Evolutionary conservation across 2,329 filamentous ascomycete genomes (phyloP).

Genomic region (Colletotrichum tropicale): DNA sequence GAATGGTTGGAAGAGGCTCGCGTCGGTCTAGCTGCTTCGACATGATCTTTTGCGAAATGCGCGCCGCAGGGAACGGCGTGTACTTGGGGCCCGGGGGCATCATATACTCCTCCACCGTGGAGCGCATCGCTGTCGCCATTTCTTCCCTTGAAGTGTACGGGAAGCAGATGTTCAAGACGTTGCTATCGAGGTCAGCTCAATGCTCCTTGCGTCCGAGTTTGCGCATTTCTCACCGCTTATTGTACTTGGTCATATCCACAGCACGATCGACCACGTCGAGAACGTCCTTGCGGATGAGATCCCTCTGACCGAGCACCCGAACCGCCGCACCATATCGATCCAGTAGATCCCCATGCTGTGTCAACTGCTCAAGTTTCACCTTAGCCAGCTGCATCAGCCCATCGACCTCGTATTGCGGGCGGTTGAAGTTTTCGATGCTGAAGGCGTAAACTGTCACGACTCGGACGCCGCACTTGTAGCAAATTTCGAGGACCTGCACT

Average conservation of each 20-base stretch:
- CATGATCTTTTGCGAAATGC: slow-evolving; percentile 85
- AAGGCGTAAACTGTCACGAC: slow-evolving; percentile 98
- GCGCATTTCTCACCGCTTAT: slow-evolving; percentile 66
- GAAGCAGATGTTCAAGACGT: slow-evolving; percentile 89
- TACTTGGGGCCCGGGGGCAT: slow-evolving; percentile 68
- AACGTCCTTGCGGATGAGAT: slow-evolving; percentile 86
- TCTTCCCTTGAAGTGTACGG: slow-evolving; percentile 96
- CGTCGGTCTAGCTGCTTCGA: slow-evolving; percentile 62
- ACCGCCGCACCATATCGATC: slow-evolving; percentile 92
- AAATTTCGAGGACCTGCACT: slow-evolving; percentile 85
- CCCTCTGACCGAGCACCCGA: slow-evolving; percentile 82
- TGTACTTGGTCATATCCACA: slow-evolving; percentile 84
- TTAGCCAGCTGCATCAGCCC: slow-evolving; percentile 98
- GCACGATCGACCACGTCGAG: slow-evolving; percentile 86
- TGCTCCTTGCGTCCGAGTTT: neutral
- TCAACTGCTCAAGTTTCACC: slow-evolving; percentile 88
- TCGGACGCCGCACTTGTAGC: slow-evolving; percentile 96
- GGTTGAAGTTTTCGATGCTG: slow-evolving; percentile 98
- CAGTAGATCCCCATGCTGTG: slow-evolving; percentile 90
- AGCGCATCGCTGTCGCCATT: slow-evolving; percentile 87
- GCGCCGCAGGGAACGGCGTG: slow-evolving; percentile 83
- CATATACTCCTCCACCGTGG: slow-evolving; percentile 86
- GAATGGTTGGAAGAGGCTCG: slow-evolving; percentile 52
- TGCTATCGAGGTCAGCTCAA: slow-evolving; percentile 36
- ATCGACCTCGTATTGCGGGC: slow-evolving; percentile 94